Conservation (phyloP, 2,329 filamentous ascomycete genomes). For the Penicillium sclerotigenum region DNA sequence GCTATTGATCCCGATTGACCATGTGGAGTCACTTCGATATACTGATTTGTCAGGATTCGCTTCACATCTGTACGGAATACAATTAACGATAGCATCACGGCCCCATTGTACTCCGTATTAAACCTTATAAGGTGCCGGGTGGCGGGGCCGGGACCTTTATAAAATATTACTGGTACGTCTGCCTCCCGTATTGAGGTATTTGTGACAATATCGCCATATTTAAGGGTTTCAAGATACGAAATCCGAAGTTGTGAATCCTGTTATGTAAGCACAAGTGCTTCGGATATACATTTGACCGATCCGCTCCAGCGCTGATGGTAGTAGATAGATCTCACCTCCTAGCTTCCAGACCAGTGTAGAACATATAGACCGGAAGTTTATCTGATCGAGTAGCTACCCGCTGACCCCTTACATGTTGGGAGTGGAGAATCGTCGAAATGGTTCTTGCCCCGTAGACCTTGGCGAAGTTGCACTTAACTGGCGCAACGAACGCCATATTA, state of each 20-base stretch:
- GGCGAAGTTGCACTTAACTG: neutral
- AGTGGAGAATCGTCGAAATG: neutral
- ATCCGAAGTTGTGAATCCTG: neutral
- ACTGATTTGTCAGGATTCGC: neutral
- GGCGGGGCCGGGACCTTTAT: neutral
- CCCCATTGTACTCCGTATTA: no score
- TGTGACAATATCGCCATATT: neutral
- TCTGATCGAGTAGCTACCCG: neutral
- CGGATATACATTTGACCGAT: neutral
- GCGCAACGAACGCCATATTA: neutral
- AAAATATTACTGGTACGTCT: neutral
- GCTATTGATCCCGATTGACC: neutral
- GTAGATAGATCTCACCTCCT: neutral
- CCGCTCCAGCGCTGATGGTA: neutral
- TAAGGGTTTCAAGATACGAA: neutral
- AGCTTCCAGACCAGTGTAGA: neutral
- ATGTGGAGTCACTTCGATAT: neutral
- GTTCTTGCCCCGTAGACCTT: neutral
- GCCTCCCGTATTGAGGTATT: neutral
- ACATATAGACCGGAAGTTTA: neutral
- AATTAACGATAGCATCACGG: neutral
- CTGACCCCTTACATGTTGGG: neutral
- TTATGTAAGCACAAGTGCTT: neutral
- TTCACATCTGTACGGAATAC: neutral
- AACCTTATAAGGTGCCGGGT: neutral